These are phyloP conservation scores for Prosopis cineraria DNA, from an alignment of 306 rosid species.

Conservation along the genomic window DNA sequence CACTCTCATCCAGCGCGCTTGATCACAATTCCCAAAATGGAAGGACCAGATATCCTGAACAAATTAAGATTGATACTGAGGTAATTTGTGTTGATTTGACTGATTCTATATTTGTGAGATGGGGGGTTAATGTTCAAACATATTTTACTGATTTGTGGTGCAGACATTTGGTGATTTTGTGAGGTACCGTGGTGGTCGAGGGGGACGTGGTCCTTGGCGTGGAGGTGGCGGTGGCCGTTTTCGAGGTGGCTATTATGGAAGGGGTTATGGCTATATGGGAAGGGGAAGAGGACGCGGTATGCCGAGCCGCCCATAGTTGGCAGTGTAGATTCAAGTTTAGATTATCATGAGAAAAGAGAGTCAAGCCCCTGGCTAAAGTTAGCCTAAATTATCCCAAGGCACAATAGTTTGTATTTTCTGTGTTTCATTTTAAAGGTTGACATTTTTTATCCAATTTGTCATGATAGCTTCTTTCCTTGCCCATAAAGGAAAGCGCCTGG, in stretches of 20 bases:
- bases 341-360: slow-evolving; percentile 28
- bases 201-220: slow-evolving; percentile 73
- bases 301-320: slow-evolving; percentile 47
- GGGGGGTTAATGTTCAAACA: slow-evolving; percentile 13
- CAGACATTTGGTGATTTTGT: slow-evolving; percentile 89
- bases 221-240: slow-evolving; percentile 90
- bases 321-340: slow-evolving; percentile 20
- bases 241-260: slow-evolving; percentile 83
- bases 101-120: not conserved
- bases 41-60: slow-evolving; percentile 81
- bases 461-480: slow-evolving; percentile 33
- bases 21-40: slow-evolving; percentile 64
- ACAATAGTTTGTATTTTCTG: slow-evolving; percentile 14
- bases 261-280: slow-evolving; percentile 65
- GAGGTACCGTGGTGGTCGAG: slow-evolving; percentile 83
- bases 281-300: slow-evolving; percentile 79
- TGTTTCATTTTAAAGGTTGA: slow-evolving; percentile 44
- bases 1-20: slow-evolving; percentile 59
- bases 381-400: slow-evolving; percentile 29
- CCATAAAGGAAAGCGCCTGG: slow-evolving; percentile 19
- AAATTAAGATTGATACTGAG: slow-evolving; percentile 86
- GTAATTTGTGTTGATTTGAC: slow-evolving; percentile 38
- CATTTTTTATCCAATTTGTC: slow-evolving; percentile 11
- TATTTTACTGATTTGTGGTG: slow-evolving; percentile 38
- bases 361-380: slow-evolving; percentile 25